phyloP scores from a whole-genome alignment of 1,284 basidiomycete species.

The Boletellus deceptivus region DNA sequence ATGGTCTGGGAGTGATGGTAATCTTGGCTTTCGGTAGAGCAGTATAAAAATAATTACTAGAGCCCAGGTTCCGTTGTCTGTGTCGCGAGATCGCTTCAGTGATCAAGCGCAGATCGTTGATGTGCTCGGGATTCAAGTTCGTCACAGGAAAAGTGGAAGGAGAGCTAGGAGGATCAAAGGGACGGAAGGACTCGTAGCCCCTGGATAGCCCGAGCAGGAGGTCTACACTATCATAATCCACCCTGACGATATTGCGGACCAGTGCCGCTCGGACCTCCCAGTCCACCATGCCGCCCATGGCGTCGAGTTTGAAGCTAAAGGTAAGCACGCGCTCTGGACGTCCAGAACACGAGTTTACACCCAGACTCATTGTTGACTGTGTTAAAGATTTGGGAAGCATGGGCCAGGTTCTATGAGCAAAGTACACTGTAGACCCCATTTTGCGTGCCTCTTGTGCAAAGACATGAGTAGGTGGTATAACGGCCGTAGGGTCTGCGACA shows the following conservation, averaged over 20 bases:
- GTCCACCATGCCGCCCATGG: conserved; percentile 67
- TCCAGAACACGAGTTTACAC: conserved; percentile 37
- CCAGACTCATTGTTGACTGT: conserved; percentile 56
- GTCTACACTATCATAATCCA: conserved; percentile 76
- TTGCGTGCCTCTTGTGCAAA: conserved; percentile 57
- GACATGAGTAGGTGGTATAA: conserved; percentile 69
- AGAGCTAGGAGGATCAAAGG: conserved; percentile 38
- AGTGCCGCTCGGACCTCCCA: conserved; percentile 69
- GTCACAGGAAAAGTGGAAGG: conserved; percentile 2
- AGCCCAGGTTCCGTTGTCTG: conserved; percentile 21
- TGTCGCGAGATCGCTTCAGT: conserved; percentile 21
- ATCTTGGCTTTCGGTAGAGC: conserved; percentile 26
- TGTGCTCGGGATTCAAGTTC: conserved; percentile 40
- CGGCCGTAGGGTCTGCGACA: conserved; percentile 88
- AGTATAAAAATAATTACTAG: conserved; percentile 28
- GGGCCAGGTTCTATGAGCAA: conserved; percentile 62
- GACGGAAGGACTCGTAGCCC: conserved; percentile 32
- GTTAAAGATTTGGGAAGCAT: conserved; percentile 64
- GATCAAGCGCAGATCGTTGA: conserved; percentile 27
- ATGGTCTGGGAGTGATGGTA: conserved; percentile 27
- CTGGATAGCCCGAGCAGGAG: conserved; percentile 37
- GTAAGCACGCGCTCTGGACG: conserved; percentile 65
- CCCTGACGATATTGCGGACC: conserved; percentile 64
- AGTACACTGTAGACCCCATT: conserved; percentile 56
- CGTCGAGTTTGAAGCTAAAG: conserved; percentile 77